Evolutionary conservation across 2,329 filamentous ascomycete species (phyloP).

Genomic region (Nannizziopsis barbatae): DNA sequence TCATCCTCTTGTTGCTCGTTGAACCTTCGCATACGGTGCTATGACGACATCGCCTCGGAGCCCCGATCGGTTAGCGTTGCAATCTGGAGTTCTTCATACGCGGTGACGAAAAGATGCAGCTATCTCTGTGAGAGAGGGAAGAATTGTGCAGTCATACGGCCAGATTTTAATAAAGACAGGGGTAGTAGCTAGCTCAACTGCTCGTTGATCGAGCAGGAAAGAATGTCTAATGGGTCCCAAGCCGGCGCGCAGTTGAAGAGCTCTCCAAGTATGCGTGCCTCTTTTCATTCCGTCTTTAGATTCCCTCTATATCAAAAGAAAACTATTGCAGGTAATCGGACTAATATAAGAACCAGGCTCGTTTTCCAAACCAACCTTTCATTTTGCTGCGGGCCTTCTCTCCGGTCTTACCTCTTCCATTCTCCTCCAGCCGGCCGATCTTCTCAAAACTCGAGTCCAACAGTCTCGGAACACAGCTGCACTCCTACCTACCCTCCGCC

Average conservation of each 20-base stretch:
- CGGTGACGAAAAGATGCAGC: background rate
- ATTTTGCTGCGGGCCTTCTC: conserved; percentile 77
- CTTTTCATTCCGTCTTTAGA: background rate
- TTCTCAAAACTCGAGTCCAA: conserved; percentile 92
- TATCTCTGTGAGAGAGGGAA: background rate
- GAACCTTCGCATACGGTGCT: background rate
- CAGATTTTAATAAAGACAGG: background rate
- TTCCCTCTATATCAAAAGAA: background rate
- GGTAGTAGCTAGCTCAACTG: background rate
- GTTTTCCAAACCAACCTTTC: conserved; percentile 46
- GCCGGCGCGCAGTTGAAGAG: conserved; percentile 10
- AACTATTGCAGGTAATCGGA: too few relatives aligned
- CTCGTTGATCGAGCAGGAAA: conserved; percentile 5
- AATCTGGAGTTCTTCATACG: background rate
- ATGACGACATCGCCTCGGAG: conserved; percentile 8
- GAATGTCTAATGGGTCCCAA: conserved; percentile 15
- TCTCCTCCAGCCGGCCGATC: conserved; percentile 85
- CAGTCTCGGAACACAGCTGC: conserved; percentile 61
- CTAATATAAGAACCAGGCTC: background rate
- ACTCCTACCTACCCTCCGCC: conserved; percentile 55
- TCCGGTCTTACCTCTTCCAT: conserved; percentile 82
- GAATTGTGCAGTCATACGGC: background rate
- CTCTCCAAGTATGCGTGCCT: conserved; percentile 2
- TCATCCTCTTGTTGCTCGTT: too few relatives aligned
- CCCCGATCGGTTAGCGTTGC: conserved; percentile 1